Base-by-base conservation (phyloP, 352 stramenopile species). In the Phytophthora pseudosyringae region DNA sequence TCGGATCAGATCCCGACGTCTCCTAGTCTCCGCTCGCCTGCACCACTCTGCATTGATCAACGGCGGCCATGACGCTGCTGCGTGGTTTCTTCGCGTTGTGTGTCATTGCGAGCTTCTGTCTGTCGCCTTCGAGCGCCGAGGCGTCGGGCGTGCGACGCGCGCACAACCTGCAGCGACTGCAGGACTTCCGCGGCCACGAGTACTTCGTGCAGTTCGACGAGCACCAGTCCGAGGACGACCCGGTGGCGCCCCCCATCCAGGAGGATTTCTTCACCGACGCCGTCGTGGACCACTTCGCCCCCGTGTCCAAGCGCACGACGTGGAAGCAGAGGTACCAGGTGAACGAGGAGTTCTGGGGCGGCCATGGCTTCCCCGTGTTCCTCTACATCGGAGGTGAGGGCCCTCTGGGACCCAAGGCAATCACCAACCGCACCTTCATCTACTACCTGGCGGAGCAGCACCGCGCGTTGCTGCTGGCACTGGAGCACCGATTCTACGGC, bases 401-500 rank as follows among this genome's bases (percentile, higher is more conserved):
- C 3, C 86, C 83, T 1, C 55, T 94, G 3, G 76, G 78, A 4
- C 61, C 81, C 13, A 78, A 81, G 12, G 72, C 76, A 10, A 73
- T 94, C 31, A 90, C 80, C 21, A 86, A 92, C 61, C 76, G 71
- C 56, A 89, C 78, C n/a, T 94, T 89, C 67, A 88, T 92, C 59
- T 77, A 94, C 73, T 81, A 65, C 44, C 68, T 95, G 54, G 90
- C 90, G 2, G 65, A 94, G 65, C 69, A 95, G 40, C 78, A 94
- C 60, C 69, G 75, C 39, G 88, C 87, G 21, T 55, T 95, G 35
- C 63, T 97, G 28, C 85, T 98, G 64, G 94, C 94, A 1, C 66
- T 99, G 8, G 96, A 99, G 74, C 97, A 99, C 78, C 88, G 97
- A 6, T 99, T 97, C 80, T 99, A 99, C 71, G 97, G 96, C 52